phyloP scores from a whole-genome alignment of 805 yeast species.

The Pichia ethanolica region DNA sequence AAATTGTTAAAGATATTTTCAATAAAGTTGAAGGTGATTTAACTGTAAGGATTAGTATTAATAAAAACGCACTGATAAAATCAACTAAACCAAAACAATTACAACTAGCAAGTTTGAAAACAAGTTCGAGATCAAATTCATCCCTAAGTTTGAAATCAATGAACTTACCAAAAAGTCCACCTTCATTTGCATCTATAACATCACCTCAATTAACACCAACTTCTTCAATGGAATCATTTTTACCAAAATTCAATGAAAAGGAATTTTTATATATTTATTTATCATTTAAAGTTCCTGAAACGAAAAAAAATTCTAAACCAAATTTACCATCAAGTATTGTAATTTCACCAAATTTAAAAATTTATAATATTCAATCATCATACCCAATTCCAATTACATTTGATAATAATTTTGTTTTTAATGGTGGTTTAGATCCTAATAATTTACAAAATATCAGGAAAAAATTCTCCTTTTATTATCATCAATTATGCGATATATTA shows the following conservation, averaged over 20 bases:
- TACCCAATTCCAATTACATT: constrained; percentile 17
- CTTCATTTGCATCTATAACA: background rate
- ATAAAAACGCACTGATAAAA: constrained; percentile 8
- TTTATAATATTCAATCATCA: constrained; percentile 15
- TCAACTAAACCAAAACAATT: constrained; percentile 9
- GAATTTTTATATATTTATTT: constrained; percentile 8
- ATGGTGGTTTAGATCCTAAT: constrained; percentile 3
- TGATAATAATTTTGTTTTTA: constrained; percentile 11
- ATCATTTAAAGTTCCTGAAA: constrained; percentile 2
- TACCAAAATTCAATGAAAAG: background rate
- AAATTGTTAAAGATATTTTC: constrained; percentile 11
- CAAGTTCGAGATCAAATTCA: background rate
- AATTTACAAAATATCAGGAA: constrained; percentile 2
- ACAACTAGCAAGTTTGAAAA: background rate
- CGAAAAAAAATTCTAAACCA: constrained; percentile 1
- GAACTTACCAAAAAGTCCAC: background rate
- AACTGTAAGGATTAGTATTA: background rate
- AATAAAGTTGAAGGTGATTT: constrained; percentile 12
- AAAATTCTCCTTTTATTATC: constrained; percentile 10
- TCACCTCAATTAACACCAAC: background rate
- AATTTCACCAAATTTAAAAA: constrained; percentile 11
- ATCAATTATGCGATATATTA: constrained; percentile 6
- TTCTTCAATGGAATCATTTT: constrained; percentile 1
- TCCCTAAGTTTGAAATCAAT: background rate
- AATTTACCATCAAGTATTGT: constrained; percentile 9